Conservation (phyloP, 2,329 filamentous ascomycete genomes). For the Dactylellina parvicollis region DNA sequence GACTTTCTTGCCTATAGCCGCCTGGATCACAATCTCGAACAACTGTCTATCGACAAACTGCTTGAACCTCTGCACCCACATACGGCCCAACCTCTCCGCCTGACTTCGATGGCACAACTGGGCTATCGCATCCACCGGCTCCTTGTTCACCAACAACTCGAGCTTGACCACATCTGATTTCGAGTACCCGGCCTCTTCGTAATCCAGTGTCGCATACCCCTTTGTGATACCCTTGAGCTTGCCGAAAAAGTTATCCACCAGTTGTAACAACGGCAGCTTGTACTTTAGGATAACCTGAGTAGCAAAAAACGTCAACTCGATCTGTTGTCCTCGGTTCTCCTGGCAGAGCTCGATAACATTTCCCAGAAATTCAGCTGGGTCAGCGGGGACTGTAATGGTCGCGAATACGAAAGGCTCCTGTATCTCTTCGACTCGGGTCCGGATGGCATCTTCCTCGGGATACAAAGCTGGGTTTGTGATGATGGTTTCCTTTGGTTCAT, state of each 20-base stretch:
- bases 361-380: slow-evolving; percentile 77
- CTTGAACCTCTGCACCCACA: slow-evolving; percentile 96
- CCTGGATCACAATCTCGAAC: slow-evolving; percentile 97
- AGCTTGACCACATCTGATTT: slow-evolving; percentile 84
- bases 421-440: slow-evolving; percentile 69
- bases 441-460: slow-evolving; percentile 74
- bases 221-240: slow-evolving; percentile 94
- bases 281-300: slow-evolving; percentile 96
- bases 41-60: slow-evolving; percentile 95
- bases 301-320: slow-evolving; percentile 89
- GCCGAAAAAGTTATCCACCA: slow-evolving; percentile 97
- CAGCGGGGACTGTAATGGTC: slow-evolving; percentile 87
- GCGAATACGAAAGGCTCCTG: slow-evolving; percentile 80
- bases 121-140: slow-evolving; percentile 92
- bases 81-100: slow-evolving; percentile 78
- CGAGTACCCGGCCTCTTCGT: slow-evolving; percentile 92
- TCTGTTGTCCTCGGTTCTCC: slow-evolving; percentile 83
- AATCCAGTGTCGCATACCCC: slow-evolving; percentile 94
- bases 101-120: slow-evolving; percentile 86
- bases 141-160: slow-evolving; percentile 91
- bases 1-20: slow-evolving; percentile 81
- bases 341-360: slow-evolving; percentile 90
- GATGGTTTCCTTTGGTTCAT: slow-evolving; percentile 68
- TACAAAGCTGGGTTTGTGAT: slow-evolving; percentile 89
- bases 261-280: slow-evolving; percentile 82